Evolutionary conservation across 1,284 basidiomycete genomes (phyloP), one percentile per base, ranked within the genome.

Genomic region (Flammula alnicola): DNA sequence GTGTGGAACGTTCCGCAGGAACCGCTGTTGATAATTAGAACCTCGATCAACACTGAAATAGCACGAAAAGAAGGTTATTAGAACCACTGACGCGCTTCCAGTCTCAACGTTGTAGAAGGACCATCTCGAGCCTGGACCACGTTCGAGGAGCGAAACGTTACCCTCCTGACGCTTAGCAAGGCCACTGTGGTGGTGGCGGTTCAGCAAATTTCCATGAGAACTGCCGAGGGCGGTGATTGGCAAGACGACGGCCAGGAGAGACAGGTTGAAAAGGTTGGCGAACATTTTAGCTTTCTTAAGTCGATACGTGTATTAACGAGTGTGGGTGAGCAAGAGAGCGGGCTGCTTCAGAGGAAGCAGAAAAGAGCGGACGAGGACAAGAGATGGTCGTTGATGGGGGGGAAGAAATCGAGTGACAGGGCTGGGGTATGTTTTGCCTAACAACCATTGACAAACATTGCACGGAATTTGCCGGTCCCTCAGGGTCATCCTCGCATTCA

Each of bases 71-170:
- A 27, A 41, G 22, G 29, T 19, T 23, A 43, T 11, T 19, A 23
- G 37, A 48, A 40, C 22, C 16, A 71, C 80, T 67, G 57, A 84
- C 83, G 76, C 56, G 33, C 46, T 57, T 46, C 82, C 82, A 54
- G 76, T 79, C 37, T 75, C 71, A 56, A 76, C 77, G 27, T 75
- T 74, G 60, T 85, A 86, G 58, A 66, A 85, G 10, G 82, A 81
- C 61, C 72, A 73, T 37, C 67, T 68, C 3, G 75, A 61, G 47
- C 53, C 51, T 16, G 52, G 30, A 41, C 59, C 70, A 38, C 74
- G 71, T 49, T 73, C 75, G 43, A 67, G 57, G 29, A 76, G 46
- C n/a, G 67, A 56, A 0, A 75, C 62, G 44, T 74, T 66, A 26
- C 67, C 70, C 33, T 67, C 59, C 29, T 68, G 68, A 35, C 80